Evolutionary conservation across 768 basidiomycete species (phyloP), one percentile per base, ranked within the genome.

Genomic region (Boletus sensibilis): DNA sequence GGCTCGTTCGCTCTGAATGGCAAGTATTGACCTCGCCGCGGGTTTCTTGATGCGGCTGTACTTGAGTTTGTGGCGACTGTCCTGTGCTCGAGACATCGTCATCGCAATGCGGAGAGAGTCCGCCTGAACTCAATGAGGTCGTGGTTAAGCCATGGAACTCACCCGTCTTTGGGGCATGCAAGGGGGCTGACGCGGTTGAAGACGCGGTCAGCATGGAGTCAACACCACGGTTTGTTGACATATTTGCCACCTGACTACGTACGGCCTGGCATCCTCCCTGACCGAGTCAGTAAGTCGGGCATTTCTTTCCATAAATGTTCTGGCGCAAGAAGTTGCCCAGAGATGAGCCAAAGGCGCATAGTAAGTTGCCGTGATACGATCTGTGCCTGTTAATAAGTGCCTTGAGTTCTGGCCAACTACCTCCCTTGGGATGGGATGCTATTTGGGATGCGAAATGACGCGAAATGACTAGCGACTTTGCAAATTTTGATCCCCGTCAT

Each of bases 401-500:
- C 57, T 53, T 29, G 43, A 18, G 42, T 8, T 59, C 64, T 63
- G 41, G 57, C 31, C 55, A 27, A 40, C 50, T 52, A 41, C 4
- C 55, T 52, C 50, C 49, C 37, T 54, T 53, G 54, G 8, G 43
- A 35, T 42, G 51, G 62, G 65, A 61, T n/a, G 52, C 38, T 9
- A 1, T 21, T 18, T 38, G 52, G 61, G 65, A 68, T 50, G 61
- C 67, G 64, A 66, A 68, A 65, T 68, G 66, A 55, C 18, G 61
- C 67, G 64, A 66, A 68, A 65, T 68, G 65, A 55, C 18, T 11
- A 42, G 56, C 1, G 8, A 48, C 6, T 38, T 49, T 41, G 39
- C 48, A 29, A 50, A 25, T 47, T 56, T 47, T 66, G 65, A 68
- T 66, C 65, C 64, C 65, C 65, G 65, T 66, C 60, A n/a, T 23